Percentiles rank a stretch among this genome's conserved stretches.
Conservation (phyloP, 2,329 filamentous ascomycete species). For the Penicillium sp. region DNA sequence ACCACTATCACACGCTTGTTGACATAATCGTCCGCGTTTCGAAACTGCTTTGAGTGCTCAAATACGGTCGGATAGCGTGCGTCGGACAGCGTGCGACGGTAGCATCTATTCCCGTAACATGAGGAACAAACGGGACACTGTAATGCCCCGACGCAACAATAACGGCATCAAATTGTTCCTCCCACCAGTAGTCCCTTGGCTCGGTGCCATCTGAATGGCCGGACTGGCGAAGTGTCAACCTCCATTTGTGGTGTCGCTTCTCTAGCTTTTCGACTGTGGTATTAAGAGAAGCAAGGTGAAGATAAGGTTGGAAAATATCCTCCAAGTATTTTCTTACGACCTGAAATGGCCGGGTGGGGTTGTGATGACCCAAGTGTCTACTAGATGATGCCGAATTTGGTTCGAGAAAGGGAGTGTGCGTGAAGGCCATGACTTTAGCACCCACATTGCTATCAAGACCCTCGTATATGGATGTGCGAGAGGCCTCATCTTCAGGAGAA, state of each 20-base stretch:
- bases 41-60: slow-evolving; percentile 42
- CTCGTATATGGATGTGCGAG: slow-evolving; percentile 26
- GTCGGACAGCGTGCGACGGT: slow-evolving; percentile 31
- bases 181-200: slow-evolving; percentile 38
- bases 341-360: slow-evolving; percentile 27
- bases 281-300: slow-evolving; percentile 30
- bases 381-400: slow-evolving; percentile 25
- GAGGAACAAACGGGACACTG: slow-evolving; percentile 41
- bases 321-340: slow-evolving; percentile 26
- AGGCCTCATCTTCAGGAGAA: slow-evolving; percentile 21
- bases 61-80: slow-evolving; percentile 33
- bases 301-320: slow-evolving; percentile 27
- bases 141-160: slow-evolving; percentile 47
- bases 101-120: slow-evolving; percentile 36
- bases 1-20: slow-evolving; percentile 32
- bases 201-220: slow-evolving; percentile 10
- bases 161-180: slow-evolving; percentile 44
- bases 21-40: slow-evolving; percentile 38
- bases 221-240: slow-evolving; percentile 28
- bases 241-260: slow-evolving; percentile 29
- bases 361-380: slow-evolving; percentile 18
- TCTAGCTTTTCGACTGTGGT: slow-evolving; percentile 33
- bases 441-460: slow-evolving; percentile 32
- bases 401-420: slow-evolving; percentile 27
- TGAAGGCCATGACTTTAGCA: slow-evolving; percentile 28